Conservation (phyloP, 768 basidiomycete genomes). For the Neoboletus magnificus region DNA sequence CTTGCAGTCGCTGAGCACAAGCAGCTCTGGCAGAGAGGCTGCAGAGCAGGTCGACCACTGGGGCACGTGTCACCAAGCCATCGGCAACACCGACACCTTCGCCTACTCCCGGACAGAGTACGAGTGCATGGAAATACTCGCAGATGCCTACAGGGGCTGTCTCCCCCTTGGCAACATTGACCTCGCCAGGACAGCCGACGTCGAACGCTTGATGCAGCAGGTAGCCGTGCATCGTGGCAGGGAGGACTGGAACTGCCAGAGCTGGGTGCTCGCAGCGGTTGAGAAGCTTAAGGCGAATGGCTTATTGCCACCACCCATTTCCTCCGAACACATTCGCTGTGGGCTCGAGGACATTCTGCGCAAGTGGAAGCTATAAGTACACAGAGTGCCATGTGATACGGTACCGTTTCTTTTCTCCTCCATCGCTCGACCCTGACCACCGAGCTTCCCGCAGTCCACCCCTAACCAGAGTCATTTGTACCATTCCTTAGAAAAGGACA, state of each 20-base stretch:
- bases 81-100: conserved; percentile 30
- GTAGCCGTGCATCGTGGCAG: conserved; percentile 23
- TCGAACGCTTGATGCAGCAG: conserved; percentile 21
- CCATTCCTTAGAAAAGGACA: background rate
- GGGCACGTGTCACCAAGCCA: conserved; percentile 30
- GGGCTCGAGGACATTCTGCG: conserved; percentile 25
- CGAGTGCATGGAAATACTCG: conserved; percentile 32
- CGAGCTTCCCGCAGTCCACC: background rate
- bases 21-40: conserved; percentile 20
- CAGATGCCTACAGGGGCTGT: conserved; percentile 29
- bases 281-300: conserved; percentile 21
- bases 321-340: conserved; percentile 17
- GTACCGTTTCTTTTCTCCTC: background rate
- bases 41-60: conserved; percentile 28
- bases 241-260: conserved; percentile 34
- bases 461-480: background rate
- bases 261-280: conserved; percentile 25
- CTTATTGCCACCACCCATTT: conserved; percentile 16
- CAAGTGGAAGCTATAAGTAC: conserved; percentile 19
- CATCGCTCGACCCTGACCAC: conserved; percentile 3
- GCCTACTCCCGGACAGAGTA: conserved; percentile 24
- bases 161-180: conserved; percentile 25
- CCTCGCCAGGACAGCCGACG: conserved; percentile 8
- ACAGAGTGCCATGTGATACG: background rate
- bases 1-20: conserved; percentile 15